These are phyloP conservation scores for Gracilaria gracilis DNA, from an alignment of 23 red algal genomes.

Conservation along the genomic window DNA sequence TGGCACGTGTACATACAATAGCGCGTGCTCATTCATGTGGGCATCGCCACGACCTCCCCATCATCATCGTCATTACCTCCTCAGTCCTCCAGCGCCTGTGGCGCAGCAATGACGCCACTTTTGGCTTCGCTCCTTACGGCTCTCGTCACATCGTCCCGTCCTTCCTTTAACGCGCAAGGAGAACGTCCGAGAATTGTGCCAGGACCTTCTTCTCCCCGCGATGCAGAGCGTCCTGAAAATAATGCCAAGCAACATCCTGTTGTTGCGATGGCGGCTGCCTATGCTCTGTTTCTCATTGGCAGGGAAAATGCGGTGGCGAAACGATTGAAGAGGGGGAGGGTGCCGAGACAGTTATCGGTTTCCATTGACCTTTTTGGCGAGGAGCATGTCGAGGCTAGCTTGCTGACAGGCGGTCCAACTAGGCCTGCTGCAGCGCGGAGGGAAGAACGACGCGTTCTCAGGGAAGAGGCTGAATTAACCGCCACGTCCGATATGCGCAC, in stretches of 20 bases:
- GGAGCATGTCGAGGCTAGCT: constrained; percentile 15
- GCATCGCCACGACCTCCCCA: no score
- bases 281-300: constrained; percentile 44
- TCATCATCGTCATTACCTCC: no score
- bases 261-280: constrained; percentile 37
- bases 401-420: background rate
- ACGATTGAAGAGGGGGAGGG: background rate
- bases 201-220: no score
- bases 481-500: constrained; percentile 62
- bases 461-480: background rate
- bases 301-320: background rate
- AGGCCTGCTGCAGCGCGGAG: background rate
- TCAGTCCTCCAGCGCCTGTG: no score
- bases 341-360: constrained; percentile 24
- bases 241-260: constrained; percentile 25
- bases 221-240: background rate
- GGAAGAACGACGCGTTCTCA: background rate
- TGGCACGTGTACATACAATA: no score
- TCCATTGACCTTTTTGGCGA: constrained; percentile 33
- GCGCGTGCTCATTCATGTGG: no score
- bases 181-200: background rate
- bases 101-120: constrained; percentile 27
- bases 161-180: background rate
- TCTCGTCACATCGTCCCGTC: background rate
- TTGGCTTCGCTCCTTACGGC: constrained; percentile 53